Percentiles rank a stretch among this genome's conserved stretches.
phyloP scores from a whole-genome alignment of 306 rosid species.

The Astragalus glycyphyllos region DNA sequence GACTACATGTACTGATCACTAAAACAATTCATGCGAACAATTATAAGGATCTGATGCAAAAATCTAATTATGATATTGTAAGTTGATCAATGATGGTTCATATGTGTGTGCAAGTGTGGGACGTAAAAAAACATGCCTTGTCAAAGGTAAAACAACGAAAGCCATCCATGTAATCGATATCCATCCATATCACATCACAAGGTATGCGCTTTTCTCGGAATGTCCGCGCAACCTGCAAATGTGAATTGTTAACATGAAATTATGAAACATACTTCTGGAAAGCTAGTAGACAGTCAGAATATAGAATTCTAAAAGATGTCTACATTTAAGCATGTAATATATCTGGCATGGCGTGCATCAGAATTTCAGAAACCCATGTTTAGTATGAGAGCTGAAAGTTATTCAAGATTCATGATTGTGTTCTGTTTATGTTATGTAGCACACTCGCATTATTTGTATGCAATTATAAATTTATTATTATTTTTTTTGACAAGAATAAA shows the following conservation, averaged over 20 bases:
- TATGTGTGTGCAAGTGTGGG: not conserved
- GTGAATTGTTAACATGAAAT: slow-evolving; percentile 34
- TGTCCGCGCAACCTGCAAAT: slow-evolving; percentile 71
- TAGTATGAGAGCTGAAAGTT: slow-evolving; percentile 15
- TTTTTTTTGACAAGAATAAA: no score
- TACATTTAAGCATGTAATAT: slow-evolving; percentile 1
- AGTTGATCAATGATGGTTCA: slow-evolving; percentile 20
- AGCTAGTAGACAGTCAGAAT: not conserved
- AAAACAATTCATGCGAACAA: not conserved
- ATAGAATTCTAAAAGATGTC: slow-evolving; percentile 17
- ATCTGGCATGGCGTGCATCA: not conserved
- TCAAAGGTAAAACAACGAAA: slow-evolving; percentile 93
- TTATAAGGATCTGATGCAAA: slow-evolving; percentile 16
- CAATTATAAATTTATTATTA: slow-evolving; percentile 14
- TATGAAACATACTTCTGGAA: not conserved
- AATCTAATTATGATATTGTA: slow-evolving; percentile 22
- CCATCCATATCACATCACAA: slow-evolving; percentile 97
- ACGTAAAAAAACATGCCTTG: slow-evolving; percentile 53
- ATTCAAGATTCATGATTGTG: slow-evolving; percentile 28
- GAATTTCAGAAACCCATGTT: slow-evolving; percentile 14
- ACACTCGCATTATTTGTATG: slow-evolving; percentile 15
- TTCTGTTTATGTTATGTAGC: slow-evolving; percentile 18
- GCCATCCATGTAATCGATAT: slow-evolving; percentile 93
- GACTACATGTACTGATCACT: slow-evolving; percentile 8
- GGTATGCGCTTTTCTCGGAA: slow-evolving; percentile 79